These are phyloP conservation scores for Didymella sp. DNA, from an alignment of 2,329 filamentous ascomycete genomes.

Conservation along the genomic window DNA sequence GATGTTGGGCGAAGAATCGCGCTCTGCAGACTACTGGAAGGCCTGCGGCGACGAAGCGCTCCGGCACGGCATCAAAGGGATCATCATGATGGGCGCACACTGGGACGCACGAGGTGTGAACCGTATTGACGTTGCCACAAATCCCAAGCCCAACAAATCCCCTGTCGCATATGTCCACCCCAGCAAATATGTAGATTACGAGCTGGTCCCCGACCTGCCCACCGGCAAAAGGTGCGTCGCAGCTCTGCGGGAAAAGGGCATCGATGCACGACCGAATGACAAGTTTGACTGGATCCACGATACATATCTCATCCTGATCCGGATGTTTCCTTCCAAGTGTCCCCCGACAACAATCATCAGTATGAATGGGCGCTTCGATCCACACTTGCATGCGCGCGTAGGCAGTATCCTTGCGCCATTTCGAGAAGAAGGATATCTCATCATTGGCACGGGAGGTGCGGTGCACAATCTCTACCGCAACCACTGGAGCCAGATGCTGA, in stretches of 20 bases:
- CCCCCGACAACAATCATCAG: slow-evolving; percentile 69
- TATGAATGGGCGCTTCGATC: slow-evolving; percentile 63
- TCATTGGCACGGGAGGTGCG: slow-evolving; percentile 67
- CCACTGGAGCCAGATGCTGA: slow-evolving; percentile 68
- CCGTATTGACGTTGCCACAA: slow-evolving; percentile 66
- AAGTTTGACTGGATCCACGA: slow-evolving; percentile 77
- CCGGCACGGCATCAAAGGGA: slow-evolving; percentile 64
- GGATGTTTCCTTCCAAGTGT: slow-evolving; percentile 71
- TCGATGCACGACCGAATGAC: slow-evolving; percentile 61
- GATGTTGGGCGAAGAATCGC: slow-evolving; percentile 72
- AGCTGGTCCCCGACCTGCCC: slow-evolving; percentile 65
- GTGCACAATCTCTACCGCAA: slow-evolving; percentile 77
- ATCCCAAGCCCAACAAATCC: slow-evolving; percentile 65
- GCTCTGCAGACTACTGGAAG: slow-evolving; percentile 70
- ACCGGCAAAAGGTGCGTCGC: slow-evolving; percentile 60
- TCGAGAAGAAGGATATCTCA: slow-evolving; percentile 61
- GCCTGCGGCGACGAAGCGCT: slow-evolving; percentile 69
- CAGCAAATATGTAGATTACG: slow-evolving; percentile 68
- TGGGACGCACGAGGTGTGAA: slow-evolving; percentile 65
- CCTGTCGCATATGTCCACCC: slow-evolving; percentile 73
- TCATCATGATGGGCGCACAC: slow-evolving; percentile 74
- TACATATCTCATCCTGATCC: slow-evolving; percentile 71
- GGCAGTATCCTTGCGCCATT: slow-evolving; percentile 65
- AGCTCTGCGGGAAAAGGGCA: slow-evolving; percentile 60
- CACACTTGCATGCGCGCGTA: slow-evolving; percentile 64